Evolutionary conservation across 2,329 filamentous ascomycete species (phyloP).

Genomic region (Diaporthe vexans): DNA sequence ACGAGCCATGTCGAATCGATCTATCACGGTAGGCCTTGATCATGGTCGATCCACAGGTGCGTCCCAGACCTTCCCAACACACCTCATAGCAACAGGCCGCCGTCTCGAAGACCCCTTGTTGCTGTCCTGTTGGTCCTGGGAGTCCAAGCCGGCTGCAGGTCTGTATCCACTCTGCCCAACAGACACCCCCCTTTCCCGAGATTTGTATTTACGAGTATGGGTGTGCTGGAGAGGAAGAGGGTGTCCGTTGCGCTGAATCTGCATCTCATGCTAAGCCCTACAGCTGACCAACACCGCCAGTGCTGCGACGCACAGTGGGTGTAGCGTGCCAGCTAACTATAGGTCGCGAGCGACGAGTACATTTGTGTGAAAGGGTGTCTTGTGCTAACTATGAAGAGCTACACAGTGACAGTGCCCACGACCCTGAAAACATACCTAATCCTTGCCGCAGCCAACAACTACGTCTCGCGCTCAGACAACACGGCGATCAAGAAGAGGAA

Average conservation of each 20-base stretch:
- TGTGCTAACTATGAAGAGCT: neutral
- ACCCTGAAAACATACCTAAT: neutral
- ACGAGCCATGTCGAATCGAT: neutral
- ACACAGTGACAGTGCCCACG: no score
- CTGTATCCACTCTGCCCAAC: conserved; percentile 5
- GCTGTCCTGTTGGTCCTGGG: neutral
- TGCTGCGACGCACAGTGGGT: neutral
- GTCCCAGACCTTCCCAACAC: neutral
- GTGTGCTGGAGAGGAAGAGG: neutral
- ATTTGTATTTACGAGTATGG: neutral
- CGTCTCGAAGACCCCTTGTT: neutral
- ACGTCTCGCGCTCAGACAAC: no score
- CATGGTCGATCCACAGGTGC: neutral
- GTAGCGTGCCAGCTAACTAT: neutral
- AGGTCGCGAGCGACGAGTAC: neutral
- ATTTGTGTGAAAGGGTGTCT: neutral
- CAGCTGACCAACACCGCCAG: neutral
- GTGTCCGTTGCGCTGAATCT: neutral
- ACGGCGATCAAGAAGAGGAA: neutral
- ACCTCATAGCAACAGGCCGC: no score
- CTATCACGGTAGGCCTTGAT: neutral
- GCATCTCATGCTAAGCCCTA: conserved; percentile 22
- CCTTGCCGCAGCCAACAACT: neutral
- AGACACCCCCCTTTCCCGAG: neutral
- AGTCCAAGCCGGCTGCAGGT: neutral